phyloP scores from a whole-genome alignment of 129 eudicot genomes.

The Centella asiatica region DNA sequence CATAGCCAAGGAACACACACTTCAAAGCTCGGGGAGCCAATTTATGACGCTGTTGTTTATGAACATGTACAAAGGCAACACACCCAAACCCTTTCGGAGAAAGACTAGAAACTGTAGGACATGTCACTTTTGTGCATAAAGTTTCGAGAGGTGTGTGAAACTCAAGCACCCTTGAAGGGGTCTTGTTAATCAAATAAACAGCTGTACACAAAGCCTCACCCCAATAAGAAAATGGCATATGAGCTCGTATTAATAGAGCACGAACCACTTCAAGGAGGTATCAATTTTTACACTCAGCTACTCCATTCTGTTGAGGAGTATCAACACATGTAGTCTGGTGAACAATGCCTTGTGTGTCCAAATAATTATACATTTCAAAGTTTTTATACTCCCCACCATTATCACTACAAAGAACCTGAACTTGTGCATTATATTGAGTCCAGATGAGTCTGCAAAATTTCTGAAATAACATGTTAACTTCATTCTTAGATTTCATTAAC shows the following conservation, averaged over 20 bases:
- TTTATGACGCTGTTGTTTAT: no score
- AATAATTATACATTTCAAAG: neutral
- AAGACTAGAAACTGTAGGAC: no score
- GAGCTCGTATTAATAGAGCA: neutral
- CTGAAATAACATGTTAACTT: slow-evolving; percentile 18
- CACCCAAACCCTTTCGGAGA: no score
- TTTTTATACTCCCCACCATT: slow-evolving; percentile 14
- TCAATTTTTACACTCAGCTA: neutral
- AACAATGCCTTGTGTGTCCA: neutral
- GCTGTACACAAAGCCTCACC: no score
- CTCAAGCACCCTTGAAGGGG: no score
- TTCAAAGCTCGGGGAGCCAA: no score
- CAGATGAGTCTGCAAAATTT: slow-evolving; percentile 7
- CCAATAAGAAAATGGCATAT: no score
- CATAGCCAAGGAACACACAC: no score
- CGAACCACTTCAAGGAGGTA: neutral
- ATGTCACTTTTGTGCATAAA: no score
- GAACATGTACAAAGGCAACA: no score
- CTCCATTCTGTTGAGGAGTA: neutral
- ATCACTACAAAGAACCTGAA: slow-evolving; percentile 20
- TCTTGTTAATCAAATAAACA: no score
- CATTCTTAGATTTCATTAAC: slow-evolving; percentile 16
- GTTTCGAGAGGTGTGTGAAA: no score
- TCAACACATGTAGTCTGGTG: neutral
- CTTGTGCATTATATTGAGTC: slow-evolving; percentile 9